Base-by-base conservation (phyloP, 768 basidiomycete genomes). In the Sarcomyxa edulis region DNA sequence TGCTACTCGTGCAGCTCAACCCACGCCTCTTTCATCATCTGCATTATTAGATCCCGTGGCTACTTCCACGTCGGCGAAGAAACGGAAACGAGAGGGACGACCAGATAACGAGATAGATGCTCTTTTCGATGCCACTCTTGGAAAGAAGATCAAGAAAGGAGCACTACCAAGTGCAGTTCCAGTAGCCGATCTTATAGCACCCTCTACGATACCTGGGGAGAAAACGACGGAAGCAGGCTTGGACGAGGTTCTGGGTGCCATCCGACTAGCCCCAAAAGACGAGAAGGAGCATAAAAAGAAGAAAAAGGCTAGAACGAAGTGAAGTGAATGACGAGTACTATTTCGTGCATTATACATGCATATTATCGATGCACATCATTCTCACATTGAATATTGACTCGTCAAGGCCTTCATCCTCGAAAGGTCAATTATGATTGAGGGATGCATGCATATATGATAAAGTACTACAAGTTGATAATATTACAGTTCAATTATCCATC, bases 61-160 rank as follows among this genome's bases (percentile, higher is more conserved):
- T 31, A 37, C 14, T 11, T 2, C 23, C 22, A 33, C 15, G 28
- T 48, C 22, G 7, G 29, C 45, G 27, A 58, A 56, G 47, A 73
- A 71, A 50, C 60, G 68, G 16, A 80, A 78, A 56, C 72, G 72
- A 31, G 64, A 71, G 49, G 53, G 35, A 18, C 50, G 55, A 16
- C 45, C 60, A 6, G 72, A 65, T 32, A 79, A 90, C 48, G 87
- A 86, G 53, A 91, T 92, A 37, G 89, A 91, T 40, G 72, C 62
- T 3, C 61, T 90, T 8, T 92, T 92, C 53, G 68, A 75, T 27
- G 53, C 64, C 30, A 64, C 63, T 15, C 51, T 82, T 14, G 80
- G 80, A 14, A 77, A 71, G 49, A 80, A 72, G 56, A 55, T 68
- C 15, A 84, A 76, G 61, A 78, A 71, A 50, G 71, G 64, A 16